Conservation (phyloP, 768 basidiomycete genomes). For the Pisolithus sp. region DNA sequence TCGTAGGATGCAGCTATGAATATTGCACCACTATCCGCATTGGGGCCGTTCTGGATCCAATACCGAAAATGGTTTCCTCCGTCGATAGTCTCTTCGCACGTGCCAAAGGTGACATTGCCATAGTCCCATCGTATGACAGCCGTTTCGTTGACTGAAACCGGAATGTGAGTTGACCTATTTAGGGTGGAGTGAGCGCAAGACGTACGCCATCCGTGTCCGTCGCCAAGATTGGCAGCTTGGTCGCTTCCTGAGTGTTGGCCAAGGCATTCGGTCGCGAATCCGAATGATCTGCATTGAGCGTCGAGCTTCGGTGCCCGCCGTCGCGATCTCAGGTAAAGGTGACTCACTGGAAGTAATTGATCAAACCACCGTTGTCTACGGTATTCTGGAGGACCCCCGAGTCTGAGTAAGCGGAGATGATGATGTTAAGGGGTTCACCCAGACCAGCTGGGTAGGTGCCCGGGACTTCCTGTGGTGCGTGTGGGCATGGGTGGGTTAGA, state of each 20-base stretch:
- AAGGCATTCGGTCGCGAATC: constrained; percentile 73
- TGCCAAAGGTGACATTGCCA: constrained; percentile 70
- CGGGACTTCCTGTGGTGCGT: constrained; percentile 38
- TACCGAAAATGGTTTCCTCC: constrained; percentile 89
- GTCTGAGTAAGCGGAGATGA: constrained; percentile 75
- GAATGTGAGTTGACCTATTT: not conserved
- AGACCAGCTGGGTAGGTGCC: constrained; percentile 62
- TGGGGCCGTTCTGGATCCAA: constrained; percentile 71
- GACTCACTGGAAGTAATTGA: constrained; percentile 77
- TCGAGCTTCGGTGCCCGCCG: not conserved
- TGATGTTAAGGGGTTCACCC: constrained; percentile 82
- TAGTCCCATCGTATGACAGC: constrained; percentile 84
- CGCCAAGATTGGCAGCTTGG: constrained; percentile 77
- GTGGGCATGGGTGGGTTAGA: not conserved
- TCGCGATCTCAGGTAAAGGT: not conserved
- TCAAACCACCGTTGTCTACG: constrained; percentile 60
- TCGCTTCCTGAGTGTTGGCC: constrained; percentile 68
- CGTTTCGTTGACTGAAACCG: constrained; percentile 65
- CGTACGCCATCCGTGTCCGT: constrained; percentile 69
- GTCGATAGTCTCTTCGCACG: constrained; percentile 78
- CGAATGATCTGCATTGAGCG: constrained; percentile 42
- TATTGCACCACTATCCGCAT: constrained; percentile 61
- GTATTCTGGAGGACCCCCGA: constrained; percentile 55
- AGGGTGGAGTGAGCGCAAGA: constrained; percentile 4
- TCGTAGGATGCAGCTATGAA: constrained; percentile 78